Conservation (phyloP, 176 grass and related monocot genomes). For the Saccharum spontaneum region DNA sequence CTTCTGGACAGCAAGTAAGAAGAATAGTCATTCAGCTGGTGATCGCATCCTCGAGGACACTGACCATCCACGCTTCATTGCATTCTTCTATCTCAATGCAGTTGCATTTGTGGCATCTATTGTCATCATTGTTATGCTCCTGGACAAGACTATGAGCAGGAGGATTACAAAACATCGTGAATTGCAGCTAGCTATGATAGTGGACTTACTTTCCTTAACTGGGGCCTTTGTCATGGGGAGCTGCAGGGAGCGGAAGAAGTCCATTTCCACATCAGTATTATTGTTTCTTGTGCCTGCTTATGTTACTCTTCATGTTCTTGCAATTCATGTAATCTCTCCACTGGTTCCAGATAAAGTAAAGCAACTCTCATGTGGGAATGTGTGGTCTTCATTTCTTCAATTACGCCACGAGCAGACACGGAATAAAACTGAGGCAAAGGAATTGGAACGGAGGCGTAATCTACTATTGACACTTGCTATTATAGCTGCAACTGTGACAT, state of each 20-base stretch:
- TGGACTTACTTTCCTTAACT: constrained; percentile 40
- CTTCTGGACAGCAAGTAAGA: constrained; percentile 29
- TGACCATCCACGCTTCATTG: constrained; percentile 25
- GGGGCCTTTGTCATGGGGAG: constrained; percentile 40
- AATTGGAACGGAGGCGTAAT: constrained; percentile 35
- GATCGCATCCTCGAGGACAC: constrained; percentile 41
- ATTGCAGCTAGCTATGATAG: constrained; percentile 39
- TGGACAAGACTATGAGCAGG: constrained; percentile 19
- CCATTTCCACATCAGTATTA: background rate
- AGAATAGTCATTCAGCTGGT: constrained; percentile 21
- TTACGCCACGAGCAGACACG: background rate
- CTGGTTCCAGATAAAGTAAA: background rate
- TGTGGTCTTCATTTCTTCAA: background rate
- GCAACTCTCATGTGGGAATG: background rate
- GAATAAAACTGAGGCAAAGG: background rate
- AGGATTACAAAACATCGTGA: constrained; percentile 31
- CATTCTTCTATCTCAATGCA: constrained; percentile 54
- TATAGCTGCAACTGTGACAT: constrained; percentile 43
- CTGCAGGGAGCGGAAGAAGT: constrained; percentile 14
- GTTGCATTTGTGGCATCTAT: constrained; percentile 40
- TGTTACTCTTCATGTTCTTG: constrained; percentile 37
- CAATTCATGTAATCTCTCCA: constrained; percentile 24
- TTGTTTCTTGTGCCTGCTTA: constrained; percentile 23
- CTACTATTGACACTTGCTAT: constrained; percentile 37
- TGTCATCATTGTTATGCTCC: constrained; percentile 41